Base-by-base conservation (phyloP, 2,329 filamentous ascomycete genomes). In the Aureobasidium sp. region DNA sequence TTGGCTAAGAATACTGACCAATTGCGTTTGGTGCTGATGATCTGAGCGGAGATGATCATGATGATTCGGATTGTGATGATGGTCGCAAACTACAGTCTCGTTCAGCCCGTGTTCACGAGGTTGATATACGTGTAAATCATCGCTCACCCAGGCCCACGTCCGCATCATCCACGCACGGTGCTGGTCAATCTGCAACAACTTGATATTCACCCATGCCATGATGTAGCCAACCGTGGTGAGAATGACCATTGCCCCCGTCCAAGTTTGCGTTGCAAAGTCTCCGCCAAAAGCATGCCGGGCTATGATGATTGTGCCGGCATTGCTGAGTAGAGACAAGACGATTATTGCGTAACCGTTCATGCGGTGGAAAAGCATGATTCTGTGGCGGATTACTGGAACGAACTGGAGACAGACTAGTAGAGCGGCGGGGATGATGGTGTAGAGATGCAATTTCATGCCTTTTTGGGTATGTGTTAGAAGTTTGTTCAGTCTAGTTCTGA, bases 81-180 rank as follows among this genome's bases (percentile, higher is more conserved):
- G n/a, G 44, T 48, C 6, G 32, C 32, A 29, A 48, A 48, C 42
- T 45, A 6, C n/a, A n/a, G n/a, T n/a, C n/a, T n/a, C n/a, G n/a
- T n/a, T n/a, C n/a, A n/a, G n/a, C n/a, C n/a, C n/a, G n/a, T n/a
- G n/a, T n/a, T n/a, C n/a, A n/a, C n/a, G n/a, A n/a, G 38, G 70
- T 64, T 0, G 79, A 79, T 56, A 83, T 71, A 56, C 82, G 78
- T 2, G 68, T 65, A 8, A 11, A 17, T 24, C 2, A 1, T n/a
- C 14, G n/a, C 72, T 72, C n/a, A 69, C 71, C 73, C 76, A 58
- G 2, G 55, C 57, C 61, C 57, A 61, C 8, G 58, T 71, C 19
- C 81, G 64, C 25, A 84, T 60, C 80, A 84, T 84, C 80, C 80
- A 84, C 2, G 78, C 78, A 1, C 81, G 72, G 56, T 84, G 81